Base-by-base conservation (phyloP, 176 grass and related monocot genomes). In the Aegilops tauschii region DNA sequence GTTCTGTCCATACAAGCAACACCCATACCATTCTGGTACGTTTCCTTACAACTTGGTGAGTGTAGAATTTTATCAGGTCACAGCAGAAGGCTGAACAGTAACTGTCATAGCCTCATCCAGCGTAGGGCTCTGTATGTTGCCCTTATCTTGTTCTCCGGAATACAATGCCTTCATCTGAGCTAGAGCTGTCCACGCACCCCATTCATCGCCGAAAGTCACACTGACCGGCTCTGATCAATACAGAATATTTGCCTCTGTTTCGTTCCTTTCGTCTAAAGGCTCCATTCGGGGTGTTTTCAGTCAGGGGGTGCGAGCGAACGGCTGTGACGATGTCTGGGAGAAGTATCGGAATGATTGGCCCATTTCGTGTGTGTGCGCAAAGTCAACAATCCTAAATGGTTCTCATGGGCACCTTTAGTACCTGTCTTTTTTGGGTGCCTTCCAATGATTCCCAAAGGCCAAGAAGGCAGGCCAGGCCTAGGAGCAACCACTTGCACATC, bases 391-490 rank as follows among this genome's bases (percentile, higher is more conserved):
- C 40, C 29, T 68, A 61, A 76, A 76, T 75, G 58, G 58, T 37
- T 52, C 36, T 59, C 18, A 65, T 69, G 36, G 35, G 27, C 20
- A 61, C 35, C 65, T 71, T 70, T 76, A 76, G 67, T 59, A 44
- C 62, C 67, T 45, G 20, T 58, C 69, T 73, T 78, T 34, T 84
- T 91, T 91, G 39, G 61, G 77, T 77, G 86, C 52, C 82, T 77
- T 88, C 62, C 61, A 16, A 84, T 76, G 81, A 80, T 47, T 62
- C 79, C 89, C 89, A 88, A 85, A 76, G 86, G 90, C 39, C 89
- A 77, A 69, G 35, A 62, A 61, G 35, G 12, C 62, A 77, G 61
- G 73, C 44, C 20, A 52, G 73, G 73, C 25, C 73, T 76, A 76
- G 44, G 73, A 76, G 73, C 36, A 90, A 59, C 84, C 80, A 87